Conservation (phyloP, 306 rosid genomes). For the Malus sylvestris region DNA sequence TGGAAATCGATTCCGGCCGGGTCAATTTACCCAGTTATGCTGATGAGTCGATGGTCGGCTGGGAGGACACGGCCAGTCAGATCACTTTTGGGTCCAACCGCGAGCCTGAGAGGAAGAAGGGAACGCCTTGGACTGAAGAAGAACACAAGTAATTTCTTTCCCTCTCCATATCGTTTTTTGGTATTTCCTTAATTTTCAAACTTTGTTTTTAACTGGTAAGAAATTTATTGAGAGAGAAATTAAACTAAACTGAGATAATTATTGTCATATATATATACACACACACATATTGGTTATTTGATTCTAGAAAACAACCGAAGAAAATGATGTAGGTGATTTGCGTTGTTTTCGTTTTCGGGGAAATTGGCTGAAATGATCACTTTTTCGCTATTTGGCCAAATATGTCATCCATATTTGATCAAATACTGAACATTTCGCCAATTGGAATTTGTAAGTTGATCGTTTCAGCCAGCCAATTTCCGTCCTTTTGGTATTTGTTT, state of each 20-base stretch:
- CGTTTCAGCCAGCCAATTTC: too few species aligned
- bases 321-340: neutral
- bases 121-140: slow-evolving; percentile 83
- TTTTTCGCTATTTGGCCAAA: neutral
- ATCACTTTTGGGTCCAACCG: slow-evolving; percentile 55
- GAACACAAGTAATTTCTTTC: slow-evolving; percentile 59
- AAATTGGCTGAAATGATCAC: neutral
- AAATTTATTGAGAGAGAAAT: neutral
- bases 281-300: neutral
- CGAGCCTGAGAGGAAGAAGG: slow-evolving; percentile 75
- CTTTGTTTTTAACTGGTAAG: neutral
- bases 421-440: neutral
- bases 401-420: too few species aligned
- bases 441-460: neutral
- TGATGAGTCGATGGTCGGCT: slow-evolving; percentile 38
- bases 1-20: slow-evolving; percentile 70
- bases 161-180: neutral
- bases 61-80: slow-evolving; percentile 69
- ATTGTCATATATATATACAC: too few species aligned
- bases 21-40: slow-evolving; percentile 58
- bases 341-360: neutral
- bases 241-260: neutral
- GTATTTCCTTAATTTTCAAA: neutral
- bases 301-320: neutral
- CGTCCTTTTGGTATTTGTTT: neutral